phyloP scores from a whole-genome alignment of 106 monocot species.

The Cymbidium sinense region DNA sequence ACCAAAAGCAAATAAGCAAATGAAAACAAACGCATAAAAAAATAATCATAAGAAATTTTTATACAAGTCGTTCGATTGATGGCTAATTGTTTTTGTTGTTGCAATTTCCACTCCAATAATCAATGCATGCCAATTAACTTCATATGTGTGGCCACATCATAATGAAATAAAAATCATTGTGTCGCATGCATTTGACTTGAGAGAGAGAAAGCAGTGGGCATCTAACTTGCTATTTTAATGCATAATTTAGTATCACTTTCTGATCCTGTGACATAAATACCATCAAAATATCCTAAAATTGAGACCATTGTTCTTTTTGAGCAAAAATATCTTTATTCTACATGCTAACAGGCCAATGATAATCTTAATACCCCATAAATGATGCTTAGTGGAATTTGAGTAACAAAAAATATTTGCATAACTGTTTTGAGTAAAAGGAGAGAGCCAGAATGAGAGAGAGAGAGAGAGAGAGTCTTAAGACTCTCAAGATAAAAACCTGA shows the following conservation, averaged over 20 bases:
- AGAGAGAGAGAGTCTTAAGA: neutral
- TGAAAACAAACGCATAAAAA: too few species aligned
- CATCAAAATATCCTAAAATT: neutral
- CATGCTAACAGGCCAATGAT: neutral
- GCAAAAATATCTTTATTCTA: neutral
- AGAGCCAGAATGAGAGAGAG: too few species aligned
- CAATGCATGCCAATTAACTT: neutral
- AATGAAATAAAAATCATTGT: neutral
- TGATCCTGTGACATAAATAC: neutral
- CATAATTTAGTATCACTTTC: neutral
- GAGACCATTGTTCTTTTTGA: neutral
- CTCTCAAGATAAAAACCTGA: conserved; percentile 39
- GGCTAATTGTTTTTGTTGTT: too few species aligned
- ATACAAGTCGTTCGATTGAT: too few species aligned
- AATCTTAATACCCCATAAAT: neutral
- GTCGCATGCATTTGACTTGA: neutral
- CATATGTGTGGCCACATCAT: neutral
- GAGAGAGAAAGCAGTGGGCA: too few species aligned
- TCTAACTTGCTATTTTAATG: neutral
- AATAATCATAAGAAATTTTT: too few species aligned
- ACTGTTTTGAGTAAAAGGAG: neutral
- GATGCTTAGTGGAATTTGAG: neutral
- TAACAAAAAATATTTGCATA: neutral
- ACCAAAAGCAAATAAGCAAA: too few species aligned
- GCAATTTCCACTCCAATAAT: neutral